Evolutionary conservation across 78 protist genomes (phyloP), one percentile per base, ranked within the genome.

Genomic region (Dictyostelium capitatum): DNA sequence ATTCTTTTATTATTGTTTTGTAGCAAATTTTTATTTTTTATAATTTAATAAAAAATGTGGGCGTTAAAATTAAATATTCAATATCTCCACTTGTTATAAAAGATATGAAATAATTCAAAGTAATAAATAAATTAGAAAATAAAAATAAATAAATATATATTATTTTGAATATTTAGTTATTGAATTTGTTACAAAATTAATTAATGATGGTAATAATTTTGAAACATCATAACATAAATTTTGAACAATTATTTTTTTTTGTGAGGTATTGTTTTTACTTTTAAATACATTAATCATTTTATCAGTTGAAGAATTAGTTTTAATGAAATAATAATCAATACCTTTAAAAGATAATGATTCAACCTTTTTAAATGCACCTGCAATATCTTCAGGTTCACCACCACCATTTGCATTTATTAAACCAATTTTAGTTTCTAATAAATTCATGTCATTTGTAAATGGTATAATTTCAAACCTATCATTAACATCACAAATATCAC

Each of bases 261-360:
- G 73, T 17, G n/a, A 3, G 1, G 73, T 6, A 3, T 65, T 6
- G 3, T n/a, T n/a, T 23, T 3, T 23, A 17, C 17, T 25, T 65
- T 6, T 65, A 5, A 65, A 65, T 17, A 65, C 3, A 6, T 65
- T 6, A 23, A 65, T 65, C 73, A 65, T 65, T 20, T 65, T 1
- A 20, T 65, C 73, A 1, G 73, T 65, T 17, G 1, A 1, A 3
- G 0, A 3, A 65, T 65, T 1, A 5, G 5, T 65, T 23, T 23
- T 65, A 65, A 65, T 23, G 20, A 65, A 65, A 65, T 65, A 65
- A 23, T 65, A 65, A 65, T 65, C 73, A 65, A 65, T 5, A 6
- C 6, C 73, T 65, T 23, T 65, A 23, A 56, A 69, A 4, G 47
- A 9, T 15, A 37, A 14, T 6, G 37, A 15, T 37, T 37, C 7